phyloP scores from a whole-genome alignment of 257 asterid genomes.

The Petunia axillaris region DNA sequence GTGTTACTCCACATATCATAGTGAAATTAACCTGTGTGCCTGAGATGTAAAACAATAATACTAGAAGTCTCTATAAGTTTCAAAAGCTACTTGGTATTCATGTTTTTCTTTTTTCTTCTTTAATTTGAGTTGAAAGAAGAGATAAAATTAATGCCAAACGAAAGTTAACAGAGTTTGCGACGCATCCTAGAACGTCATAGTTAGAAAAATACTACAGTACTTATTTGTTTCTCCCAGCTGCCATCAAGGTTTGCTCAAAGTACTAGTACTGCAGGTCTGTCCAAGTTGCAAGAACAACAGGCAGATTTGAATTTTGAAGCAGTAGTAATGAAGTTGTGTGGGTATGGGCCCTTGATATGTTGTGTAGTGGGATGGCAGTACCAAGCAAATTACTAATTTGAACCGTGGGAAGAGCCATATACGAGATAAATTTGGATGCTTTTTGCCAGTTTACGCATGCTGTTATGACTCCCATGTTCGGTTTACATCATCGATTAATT shows the following conservation, averaged over 20 bases:
- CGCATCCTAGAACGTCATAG: no score
- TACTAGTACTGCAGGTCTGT: neutral
- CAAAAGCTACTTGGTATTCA: no score
- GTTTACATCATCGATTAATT: neutral
- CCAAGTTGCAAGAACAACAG: neutral
- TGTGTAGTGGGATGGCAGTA: neutral
- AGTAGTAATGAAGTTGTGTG: neutral
- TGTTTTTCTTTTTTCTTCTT: no score
- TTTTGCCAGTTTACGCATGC: neutral
- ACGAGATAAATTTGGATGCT: neutral
- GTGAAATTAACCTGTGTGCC: no score
- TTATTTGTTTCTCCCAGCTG: neutral
- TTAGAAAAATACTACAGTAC: no score
- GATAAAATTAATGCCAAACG: no score
- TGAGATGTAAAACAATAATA: no score
- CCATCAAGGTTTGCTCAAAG: neutral
- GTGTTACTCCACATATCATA: no score
- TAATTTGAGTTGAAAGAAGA: no score
- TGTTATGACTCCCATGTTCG: neutral
- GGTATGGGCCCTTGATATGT: slow-evolving; percentile 27
- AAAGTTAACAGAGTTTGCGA: no score
- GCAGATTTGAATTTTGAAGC: neutral
- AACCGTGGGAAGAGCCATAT: neutral
- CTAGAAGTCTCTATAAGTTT: no score
- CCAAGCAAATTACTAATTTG: no score